Percentiles rank a stretch among this genome's conserved stretches.
Evolutionary conservation across 495 filamentous ascomycete species (phyloP).

Genomic region (Ascodesmis nigricans): DNA sequence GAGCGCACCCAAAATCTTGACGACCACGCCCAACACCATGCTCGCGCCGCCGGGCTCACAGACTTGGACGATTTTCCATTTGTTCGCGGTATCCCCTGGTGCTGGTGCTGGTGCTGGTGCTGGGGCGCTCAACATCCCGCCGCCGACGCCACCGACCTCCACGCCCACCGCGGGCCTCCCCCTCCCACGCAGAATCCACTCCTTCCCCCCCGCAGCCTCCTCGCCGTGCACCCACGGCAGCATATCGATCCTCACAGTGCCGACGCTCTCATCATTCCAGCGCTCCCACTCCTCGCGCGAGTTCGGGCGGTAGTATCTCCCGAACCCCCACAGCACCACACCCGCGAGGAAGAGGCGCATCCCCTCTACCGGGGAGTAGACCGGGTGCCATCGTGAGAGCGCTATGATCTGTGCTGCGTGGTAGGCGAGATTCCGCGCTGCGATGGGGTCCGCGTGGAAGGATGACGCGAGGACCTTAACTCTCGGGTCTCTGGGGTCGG

Average conservation of each 20-base stretch:
- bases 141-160: conserved; percentile 10
- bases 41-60: conserved; percentile 17
- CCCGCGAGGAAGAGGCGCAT: conserved; percentile 21
- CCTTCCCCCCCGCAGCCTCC: conserved; percentile 5
- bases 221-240: conserved; percentile 10
- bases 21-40: conserved; percentile 19
- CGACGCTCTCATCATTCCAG: background rate
- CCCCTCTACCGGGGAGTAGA: conserved; percentile 18
- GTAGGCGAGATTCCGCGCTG: conserved; percentile 20
- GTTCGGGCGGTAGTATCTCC: conserved; percentile 7
- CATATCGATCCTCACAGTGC: conserved; percentile 10
- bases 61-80: conserved; percentile 10
- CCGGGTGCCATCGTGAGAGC: conserved; percentile 20
- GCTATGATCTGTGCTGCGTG: conserved; percentile 22
- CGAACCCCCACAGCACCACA: conserved; percentile 22
- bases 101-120: no score
- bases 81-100: no score
- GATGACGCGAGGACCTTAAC: conserved; percentile 9
- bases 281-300: background rate
- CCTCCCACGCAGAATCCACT: conserved; percentile 18
- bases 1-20: conserved; percentile 18
- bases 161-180: conserved; percentile 19
- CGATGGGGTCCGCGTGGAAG: conserved; percentile 15
- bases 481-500: conserved; percentile 10
- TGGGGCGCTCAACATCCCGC: conserved; percentile 18